Conservation (phyloP, 2,329 filamentous ascomycete species). For the Fusarium sacchari region DNA sequence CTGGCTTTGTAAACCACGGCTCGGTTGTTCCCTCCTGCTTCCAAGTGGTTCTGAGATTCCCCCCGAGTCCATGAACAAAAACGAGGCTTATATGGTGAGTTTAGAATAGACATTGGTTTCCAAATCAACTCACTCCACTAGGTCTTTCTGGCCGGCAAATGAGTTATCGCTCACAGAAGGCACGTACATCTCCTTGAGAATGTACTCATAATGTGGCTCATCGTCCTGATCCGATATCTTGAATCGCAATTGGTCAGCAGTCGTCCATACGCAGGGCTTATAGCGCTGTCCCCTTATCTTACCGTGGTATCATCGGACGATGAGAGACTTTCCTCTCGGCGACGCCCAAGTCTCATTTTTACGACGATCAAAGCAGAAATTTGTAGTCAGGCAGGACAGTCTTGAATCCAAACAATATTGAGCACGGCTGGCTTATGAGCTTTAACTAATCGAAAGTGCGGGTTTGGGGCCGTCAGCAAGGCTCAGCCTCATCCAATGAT, state of each 20-base stretch:
- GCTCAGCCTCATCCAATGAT: background rate
- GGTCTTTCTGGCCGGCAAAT: background rate
- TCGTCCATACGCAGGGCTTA: background rate
- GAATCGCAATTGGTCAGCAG: background rate
- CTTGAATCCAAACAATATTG: background rate
- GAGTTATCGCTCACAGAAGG: background rate
- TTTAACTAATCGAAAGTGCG: background rate
- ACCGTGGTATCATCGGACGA: background rate
- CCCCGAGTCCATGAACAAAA: constrained; percentile 29
- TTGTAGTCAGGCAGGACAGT: background rate
- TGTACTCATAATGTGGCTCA: constrained; percentile 25
- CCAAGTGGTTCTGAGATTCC: constrained; percentile 28
- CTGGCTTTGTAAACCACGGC: constrained; percentile 30
- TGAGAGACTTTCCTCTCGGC: background rate
- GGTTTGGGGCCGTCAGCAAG: background rate
- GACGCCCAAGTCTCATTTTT: constrained; percentile 11
- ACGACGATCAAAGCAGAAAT: background rate
- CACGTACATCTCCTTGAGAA: constrained; percentile 32
- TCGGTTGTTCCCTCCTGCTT: constrained; percentile 26
- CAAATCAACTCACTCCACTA: constrained; percentile 29
- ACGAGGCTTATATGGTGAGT: constrained; percentile 16
- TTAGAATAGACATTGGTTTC: background rate
- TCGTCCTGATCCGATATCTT: constrained; percentile 13
- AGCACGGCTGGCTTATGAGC: background rate
- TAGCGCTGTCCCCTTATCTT: background rate